Base-by-base conservation (phyloP, 2,329 filamentous ascomycete genomes). In the Lizonia empirigonia region DNA sequence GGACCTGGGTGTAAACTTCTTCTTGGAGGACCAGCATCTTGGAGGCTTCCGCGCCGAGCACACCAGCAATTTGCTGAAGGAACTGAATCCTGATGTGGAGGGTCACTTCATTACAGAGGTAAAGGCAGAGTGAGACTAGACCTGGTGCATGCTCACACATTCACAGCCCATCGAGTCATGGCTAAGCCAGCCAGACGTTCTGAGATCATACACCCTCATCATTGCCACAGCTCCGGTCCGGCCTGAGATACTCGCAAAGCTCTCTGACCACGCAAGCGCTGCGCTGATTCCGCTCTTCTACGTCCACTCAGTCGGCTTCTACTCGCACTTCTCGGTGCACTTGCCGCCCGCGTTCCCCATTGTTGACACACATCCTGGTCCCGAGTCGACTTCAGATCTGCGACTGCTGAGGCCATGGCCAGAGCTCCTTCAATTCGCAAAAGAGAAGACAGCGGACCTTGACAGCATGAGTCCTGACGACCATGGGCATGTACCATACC, bases 1-100 rank as follows among this genome's bases (percentile, higher is more conserved):
- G 33, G 94, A 99, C 66, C 78, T 99, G 32, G 94, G 95, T 4
- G 88, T 97, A 56, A 99, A 99, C 76, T 99, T 99, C 80, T 99
- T 99, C 67, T 80, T 99, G 0, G 90, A 96, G 55, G 85, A 94
- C 63, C 78, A 81, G 39, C 88, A 85, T 58, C 71, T 96, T 29
- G 92, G 91, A 44, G 86, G 86, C 65, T 85, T 85, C 20, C 85
- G 94, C 60, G 90, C 93, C 1, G 83, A 91, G 70, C 86, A 89
- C 68, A 89, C 88, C 46, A 86, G 87, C 50, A 85, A 87, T 55
- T 80, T 93, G 46, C 79, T 99, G 34, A 80, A 85, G 55, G 95
- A 99, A 73, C 80, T 99, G 54, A 99, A 99, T 68, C 91, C 92
- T 2, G 94, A 97, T 67, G 94, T 97, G 1, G 76, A 89, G 52